Conservation (phyloP, 345 rosid species). For the Gossypium turneri region DNA sequence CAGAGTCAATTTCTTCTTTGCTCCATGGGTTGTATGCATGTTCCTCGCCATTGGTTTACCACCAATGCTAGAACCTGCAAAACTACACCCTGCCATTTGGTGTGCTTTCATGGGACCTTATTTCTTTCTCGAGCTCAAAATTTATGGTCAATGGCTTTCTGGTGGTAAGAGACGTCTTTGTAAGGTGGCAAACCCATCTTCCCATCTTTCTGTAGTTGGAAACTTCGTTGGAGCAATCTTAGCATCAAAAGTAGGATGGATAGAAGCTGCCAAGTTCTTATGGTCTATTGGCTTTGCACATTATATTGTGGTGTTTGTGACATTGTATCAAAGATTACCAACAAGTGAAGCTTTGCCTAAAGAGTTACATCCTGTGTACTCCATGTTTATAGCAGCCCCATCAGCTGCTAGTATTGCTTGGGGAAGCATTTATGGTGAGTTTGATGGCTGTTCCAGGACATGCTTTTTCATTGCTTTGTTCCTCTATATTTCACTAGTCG, state of each 20-base stretch:
- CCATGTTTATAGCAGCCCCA: constrained; percentile 98
- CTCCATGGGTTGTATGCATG: constrained; percentile 98
- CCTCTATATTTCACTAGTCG: constrained; percentile 67
- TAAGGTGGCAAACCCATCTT: constrained; percentile 93
- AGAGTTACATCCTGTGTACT: constrained; percentile 91
- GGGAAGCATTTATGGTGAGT: constrained; percentile 74
- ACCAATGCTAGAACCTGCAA: constrained; percentile 33
- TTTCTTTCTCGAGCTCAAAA: constrained; percentile 83
- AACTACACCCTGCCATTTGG: constrained; percentile 71
- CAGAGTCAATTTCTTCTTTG: constrained; percentile 86
- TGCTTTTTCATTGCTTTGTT: constrained; percentile 87
- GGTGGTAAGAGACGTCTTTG: constrained; percentile 91
- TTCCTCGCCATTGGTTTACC: constrained; percentile 79
- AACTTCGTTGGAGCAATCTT: constrained; percentile 91
- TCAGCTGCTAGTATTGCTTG: constrained; percentile 94
- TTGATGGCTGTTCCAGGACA: constrained; percentile 74
- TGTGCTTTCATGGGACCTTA: constrained; percentile 79
- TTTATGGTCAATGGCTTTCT: constrained; percentile 92
- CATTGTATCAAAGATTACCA: constrained; percentile 84
- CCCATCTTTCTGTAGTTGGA: constrained; percentile 91
- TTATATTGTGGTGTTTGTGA: constrained; percentile 82
- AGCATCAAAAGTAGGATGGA: constrained; percentile 85
- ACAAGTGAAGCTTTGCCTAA: constrained; percentile 91
- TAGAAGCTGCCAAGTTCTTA: constrained; percentile 74
- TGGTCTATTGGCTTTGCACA: constrained; percentile 97